A percentile compares a stretch with the other conserved stretches of the same genome.
Conservation (phyloP, 2,329 filamentous ascomycete genomes). For the Zymoseptoria ardabiliae region DNA sequence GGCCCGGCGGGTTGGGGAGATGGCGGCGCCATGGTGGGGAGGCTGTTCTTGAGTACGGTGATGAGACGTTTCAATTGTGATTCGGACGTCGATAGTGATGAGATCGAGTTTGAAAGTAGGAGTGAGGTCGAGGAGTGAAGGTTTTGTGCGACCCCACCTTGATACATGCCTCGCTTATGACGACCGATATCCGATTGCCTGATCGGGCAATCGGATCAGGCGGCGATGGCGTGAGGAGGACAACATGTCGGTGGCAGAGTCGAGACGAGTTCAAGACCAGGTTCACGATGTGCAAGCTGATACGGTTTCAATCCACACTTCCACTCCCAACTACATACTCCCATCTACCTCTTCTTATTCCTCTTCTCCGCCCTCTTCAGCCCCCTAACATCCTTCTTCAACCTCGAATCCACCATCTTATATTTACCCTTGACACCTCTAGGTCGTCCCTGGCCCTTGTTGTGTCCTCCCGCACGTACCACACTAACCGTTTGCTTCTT, state of each 20-base stretch:
- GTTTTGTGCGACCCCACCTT: not conserved
- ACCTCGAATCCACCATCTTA: slow-evolving; percentile 88
- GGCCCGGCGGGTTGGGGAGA: slow-evolving; percentile 13
- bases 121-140: not conserved
- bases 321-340: not conserved
- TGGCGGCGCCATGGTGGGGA: not conserved
- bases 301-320: no score
- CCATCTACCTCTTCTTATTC: slow-evolving; percentile 21
- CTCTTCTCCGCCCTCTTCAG: slow-evolving; percentile 76
- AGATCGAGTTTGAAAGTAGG: not conserved
- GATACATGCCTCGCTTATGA: not conserved
- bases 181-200: not conserved
- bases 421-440: slow-evolving; percentile 92
- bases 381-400: slow-evolving; percentile 93
- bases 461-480: slow-evolving; percentile 77
- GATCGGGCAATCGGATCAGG: not conserved
- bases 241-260: not conserved
- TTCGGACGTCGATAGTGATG: not conserved
- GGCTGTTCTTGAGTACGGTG: no score
- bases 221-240: not conserved
- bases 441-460: slow-evolving; percentile 80
- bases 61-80: not conserved
- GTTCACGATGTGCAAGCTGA: not conserved
- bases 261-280: not conserved
- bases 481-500: slow-evolving; percentile 75